A percentile compares a stretch with the other conserved stretches of the same genome.
These are phyloP conservation scores for Thuja plicata DNA, from an alignment of 83 land plant genomes.

Conservation along the genomic window DNA sequence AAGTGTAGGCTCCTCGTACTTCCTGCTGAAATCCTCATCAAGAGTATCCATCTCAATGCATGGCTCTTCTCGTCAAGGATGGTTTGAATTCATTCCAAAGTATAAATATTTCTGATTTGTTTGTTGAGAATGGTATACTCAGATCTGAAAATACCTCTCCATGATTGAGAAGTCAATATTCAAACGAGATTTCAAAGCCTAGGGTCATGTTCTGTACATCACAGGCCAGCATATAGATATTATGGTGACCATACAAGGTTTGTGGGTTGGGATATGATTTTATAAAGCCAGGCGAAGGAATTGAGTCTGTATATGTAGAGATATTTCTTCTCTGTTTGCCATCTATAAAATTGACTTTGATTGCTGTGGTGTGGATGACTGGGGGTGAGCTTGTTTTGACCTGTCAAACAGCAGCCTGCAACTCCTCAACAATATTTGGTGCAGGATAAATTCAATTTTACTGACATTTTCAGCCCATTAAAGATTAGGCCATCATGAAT, in stretches of 20 bases:
- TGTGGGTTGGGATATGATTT: not conserved
- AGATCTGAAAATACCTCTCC: not conserved
- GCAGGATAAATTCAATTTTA: not conserved
- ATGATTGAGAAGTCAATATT: not conserved
- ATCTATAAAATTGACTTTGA: not conserved
- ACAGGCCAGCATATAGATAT: not conserved
- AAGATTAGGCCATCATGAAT: not conserved
- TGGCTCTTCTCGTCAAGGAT: not conserved
- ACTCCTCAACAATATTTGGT: not conserved
- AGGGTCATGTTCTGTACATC: not conserved
- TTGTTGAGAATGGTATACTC: not conserved
- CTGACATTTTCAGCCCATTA: not conserved
- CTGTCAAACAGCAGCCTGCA: not conserved
- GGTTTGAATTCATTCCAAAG: not conserved
- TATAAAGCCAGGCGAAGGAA: too few relatives aligned
- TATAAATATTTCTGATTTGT: not conserved
- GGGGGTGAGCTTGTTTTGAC: not conserved
- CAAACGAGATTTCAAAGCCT: not conserved
- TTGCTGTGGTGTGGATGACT: not conserved
- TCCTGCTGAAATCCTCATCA: too few relatives aligned
- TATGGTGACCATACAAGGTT: not conserved
- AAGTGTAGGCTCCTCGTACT: too few relatives aligned
- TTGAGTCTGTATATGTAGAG: not conserved
- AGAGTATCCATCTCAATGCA: too few relatives aligned
- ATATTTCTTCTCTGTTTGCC: not conserved